phyloP scores from a whole-genome alignment of 1,284 basidiomycete genomes.

The Rhodotorula sp. region DNA sequence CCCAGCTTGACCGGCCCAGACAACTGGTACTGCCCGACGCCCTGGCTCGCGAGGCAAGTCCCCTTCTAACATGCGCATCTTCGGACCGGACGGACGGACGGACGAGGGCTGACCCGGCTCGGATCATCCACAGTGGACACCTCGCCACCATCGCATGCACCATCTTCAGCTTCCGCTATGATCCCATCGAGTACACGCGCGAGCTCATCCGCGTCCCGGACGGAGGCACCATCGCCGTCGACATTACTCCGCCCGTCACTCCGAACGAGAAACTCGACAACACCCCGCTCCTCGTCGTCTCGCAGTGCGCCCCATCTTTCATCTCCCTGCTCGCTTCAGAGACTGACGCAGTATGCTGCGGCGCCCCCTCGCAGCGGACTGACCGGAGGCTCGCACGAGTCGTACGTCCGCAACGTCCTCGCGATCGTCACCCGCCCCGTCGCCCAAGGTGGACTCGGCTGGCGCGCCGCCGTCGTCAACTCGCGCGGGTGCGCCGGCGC shows the following conservation, averaged over 20 bases:
- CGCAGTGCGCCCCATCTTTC: constrained; percentile 55
- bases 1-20: constrained; percentile 27
- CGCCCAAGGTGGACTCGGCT: constrained; percentile 74
- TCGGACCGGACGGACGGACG: background rate
- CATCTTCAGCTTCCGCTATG: constrained; percentile 63
- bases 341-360: too few relatives aligned
- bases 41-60: constrained; percentile 36
- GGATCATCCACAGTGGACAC: constrained; percentile 19
- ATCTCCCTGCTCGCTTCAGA: background rate
- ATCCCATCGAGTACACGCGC: constrained; percentile 49
- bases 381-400: constrained; percentile 64
- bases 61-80: background rate
- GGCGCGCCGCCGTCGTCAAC: constrained; percentile 82
- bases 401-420: constrained; percentile 78
- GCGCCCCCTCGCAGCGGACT: constrained; percentile 17
- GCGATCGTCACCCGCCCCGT: constrained; percentile 63
- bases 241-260: constrained; percentile 63
- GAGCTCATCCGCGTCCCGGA: constrained; percentile 62
- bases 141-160: constrained; percentile 48
- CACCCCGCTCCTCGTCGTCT: constrained; percentile 75
- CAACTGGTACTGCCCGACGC: constrained; percentile 41
- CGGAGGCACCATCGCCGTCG: constrained; percentile 70
- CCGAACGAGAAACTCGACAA: constrained; percentile 59
- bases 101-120: background rate
- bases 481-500: constrained; percentile 71